Evolutionary conservation across 176 grass and related monocot species (phyloP), one percentile per base, ranked within the genome.

Genomic region (Hordeum marinum): DNA sequence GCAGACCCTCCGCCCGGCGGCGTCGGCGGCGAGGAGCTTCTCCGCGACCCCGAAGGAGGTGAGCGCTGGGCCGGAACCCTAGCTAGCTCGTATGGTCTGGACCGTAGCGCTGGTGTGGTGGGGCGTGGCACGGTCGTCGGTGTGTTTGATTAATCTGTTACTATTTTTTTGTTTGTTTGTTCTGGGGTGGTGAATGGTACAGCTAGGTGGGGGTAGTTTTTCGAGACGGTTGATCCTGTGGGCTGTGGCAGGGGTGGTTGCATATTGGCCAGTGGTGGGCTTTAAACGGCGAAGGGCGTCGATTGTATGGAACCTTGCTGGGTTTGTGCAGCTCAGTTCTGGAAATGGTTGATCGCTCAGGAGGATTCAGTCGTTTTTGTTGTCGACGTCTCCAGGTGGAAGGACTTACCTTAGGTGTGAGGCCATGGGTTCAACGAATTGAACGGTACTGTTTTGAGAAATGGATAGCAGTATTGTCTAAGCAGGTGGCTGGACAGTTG

Each of bases 1-100:
- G 84, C 86, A 84, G 66, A n/a, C 75, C 59, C 78, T 96, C 39
- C 82, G 89, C 76, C 88, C 89, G 55, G 68, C 68, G 26, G 62
- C 80, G 3, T 27, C 78, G 52, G 77, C 95, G 10, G 76, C 91
- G 27, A 94, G 81, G 85, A 73, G 40, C 77, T 99, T 89, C 59
- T 90, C 91, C 18, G 76, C 90, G 39, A 60, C 91, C n/a, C 75
- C 88, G n/a, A 99, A 99, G 89, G 88, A 99, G 91, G 96, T 99
- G 86, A 87, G 89, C 67, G 36, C 25, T 9, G 39, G 17, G 40
- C 14, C 1, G 15, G 31, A 17, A 42, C 50, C 41, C 32, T 37
- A 32, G 6, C 35, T 23, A 27, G 8, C 50, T 40, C 65, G 67
- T 50, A 25, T 24, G 31, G 37, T 29, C 52, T 29, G 7, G n/a